Evolutionary conservation across 2,329 filamentous ascomycete genomes (phyloP), one percentile per base, ranked within the genome.

Genomic region (Botrytis galanthina): DNA sequence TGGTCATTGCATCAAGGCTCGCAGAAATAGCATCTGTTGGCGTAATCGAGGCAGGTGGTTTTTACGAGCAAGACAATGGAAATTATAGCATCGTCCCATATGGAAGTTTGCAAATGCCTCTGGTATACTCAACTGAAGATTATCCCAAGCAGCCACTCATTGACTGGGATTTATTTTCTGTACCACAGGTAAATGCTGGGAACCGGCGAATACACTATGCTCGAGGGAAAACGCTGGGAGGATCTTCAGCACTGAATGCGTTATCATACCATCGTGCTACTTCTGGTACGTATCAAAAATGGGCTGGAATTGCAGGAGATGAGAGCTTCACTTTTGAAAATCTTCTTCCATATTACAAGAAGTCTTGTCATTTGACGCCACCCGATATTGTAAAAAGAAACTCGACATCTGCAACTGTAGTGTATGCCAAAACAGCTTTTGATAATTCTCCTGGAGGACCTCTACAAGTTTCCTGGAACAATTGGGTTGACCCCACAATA

Each of bases 261-360:
- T 22, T 72, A n/a, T 48, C 70, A 8, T 72, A 72, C 18, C 48
- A 72, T 44, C 60, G 60, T 14, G 63, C 69, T 12, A 76, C 76
- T 26, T 54, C 42, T 16, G 75, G 71, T 4, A 62, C 73, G 2
- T 83, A 35, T 75, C 82, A 86, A n/a, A 80, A 82, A 60, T 87
- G 85, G 86, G 84, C 81, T 5, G 78, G 81, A 48, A 75, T 81
- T 8, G 80, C 82, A 0, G 81, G 80, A 5, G 85, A 87, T 70
- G 68, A 82, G 0, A 78, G 81, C 1, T 89, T 86, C 81, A 83
- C 82, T 74, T 86, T 85, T 72, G 79, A 85, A 6, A 82, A 82
- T 18, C 81, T 87, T 51, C 80, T 84, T 29, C 84, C 84, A 1
- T 88, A 85, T 78, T 83, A 86, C 70, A 79, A 79, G 60, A 85